These are phyloP conservation scores for Ogataea populi-albae DNA, from an alignment of 805 yeast genomes.

Conservation along the genomic window DNA sequence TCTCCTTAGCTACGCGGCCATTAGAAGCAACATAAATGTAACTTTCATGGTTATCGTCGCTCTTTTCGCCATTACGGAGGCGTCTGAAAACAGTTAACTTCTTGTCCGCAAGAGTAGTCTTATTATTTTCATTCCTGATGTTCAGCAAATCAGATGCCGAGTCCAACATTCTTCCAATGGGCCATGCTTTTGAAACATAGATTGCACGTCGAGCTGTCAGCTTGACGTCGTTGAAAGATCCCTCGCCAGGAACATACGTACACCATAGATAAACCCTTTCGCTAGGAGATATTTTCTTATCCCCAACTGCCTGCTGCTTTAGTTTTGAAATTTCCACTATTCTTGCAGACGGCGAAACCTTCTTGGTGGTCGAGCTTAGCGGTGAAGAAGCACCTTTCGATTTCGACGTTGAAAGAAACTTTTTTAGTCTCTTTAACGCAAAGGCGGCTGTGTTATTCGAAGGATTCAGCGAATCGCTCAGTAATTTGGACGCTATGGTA, in stretches of 20 bases:
- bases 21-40: constrained; percentile 34
- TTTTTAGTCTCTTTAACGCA: constrained; percentile 23
- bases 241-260: constrained; percentile 36
- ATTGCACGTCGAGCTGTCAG: constrained; percentile 31
- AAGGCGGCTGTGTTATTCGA: constrained; percentile 12
- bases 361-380: constrained; percentile 6
- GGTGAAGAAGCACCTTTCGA: constrained; percentile 6
- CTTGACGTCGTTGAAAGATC: constrained; percentile 6
- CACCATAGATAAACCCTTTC: constrained; percentile 54
- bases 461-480: constrained; percentile 8
- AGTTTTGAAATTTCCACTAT: constrained; percentile 38
- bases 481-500: constrained; percentile 13
- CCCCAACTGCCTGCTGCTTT: constrained; percentile 52
- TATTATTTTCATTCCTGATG: constrained; percentile 49
- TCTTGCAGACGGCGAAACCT: constrained; percentile 21
- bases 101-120: constrained; percentile 38
- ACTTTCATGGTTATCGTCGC: constrained; percentile 22
- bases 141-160: constrained; percentile 45
- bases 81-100: constrained; percentile 47
- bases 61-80: constrained; percentile 29
- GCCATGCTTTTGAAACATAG: constrained; percentile 55
- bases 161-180: constrained; percentile 58
- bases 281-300: constrained; percentile 36
- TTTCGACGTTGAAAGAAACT: constrained; percentile 17
- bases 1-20: constrained; percentile 38